These are phyloP conservation scores for Calonectria hongkongensis DNA, from an alignment of 2,329 filamentous ascomycete genomes.

Conservation along the genomic window DNA sequence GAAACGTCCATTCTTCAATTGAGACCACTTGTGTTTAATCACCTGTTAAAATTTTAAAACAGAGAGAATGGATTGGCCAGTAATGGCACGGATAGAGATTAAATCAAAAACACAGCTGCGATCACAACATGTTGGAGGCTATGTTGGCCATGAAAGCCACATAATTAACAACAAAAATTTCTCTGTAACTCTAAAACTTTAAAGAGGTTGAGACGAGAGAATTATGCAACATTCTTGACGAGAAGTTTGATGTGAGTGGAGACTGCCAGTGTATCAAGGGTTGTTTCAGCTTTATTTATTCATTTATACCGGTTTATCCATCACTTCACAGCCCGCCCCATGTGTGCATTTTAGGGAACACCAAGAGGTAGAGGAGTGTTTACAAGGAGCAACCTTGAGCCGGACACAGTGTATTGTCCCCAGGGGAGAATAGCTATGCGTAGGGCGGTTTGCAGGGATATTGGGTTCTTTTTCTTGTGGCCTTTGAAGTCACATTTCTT, in stretches of 20 bases:
- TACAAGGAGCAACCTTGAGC: background rate
- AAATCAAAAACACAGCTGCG: too few relatives aligned
- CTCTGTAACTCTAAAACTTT: background rate
- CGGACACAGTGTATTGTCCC: too few relatives aligned
- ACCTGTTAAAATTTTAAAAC: too few relatives aligned
- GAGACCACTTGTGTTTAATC: too few relatives aligned
- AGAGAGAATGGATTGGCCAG: too few relatives aligned
- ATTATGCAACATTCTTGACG: background rate
- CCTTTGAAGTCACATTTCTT: too few relatives aligned
- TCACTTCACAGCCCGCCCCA: background rate
- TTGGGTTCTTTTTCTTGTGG: background rate
- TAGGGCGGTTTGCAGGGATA: background rate
- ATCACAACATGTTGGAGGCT: too few relatives aligned
- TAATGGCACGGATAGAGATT: too few relatives aligned
- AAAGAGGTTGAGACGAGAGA: background rate
- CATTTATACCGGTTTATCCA: background rate
- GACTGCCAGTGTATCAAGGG: background rate
- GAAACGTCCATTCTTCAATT: too few relatives aligned
- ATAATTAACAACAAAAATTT: background rate
- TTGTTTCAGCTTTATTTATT: constrained; percentile 15
- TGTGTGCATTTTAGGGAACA: background rate
- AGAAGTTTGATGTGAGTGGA: background rate
- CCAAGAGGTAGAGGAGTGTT: background rate
- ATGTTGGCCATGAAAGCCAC: too few relatives aligned
- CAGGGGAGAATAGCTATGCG: background rate